Conservation (phyloP, 768 basidiomycete species). For the Lepiota brunneoincarnata region DNA sequence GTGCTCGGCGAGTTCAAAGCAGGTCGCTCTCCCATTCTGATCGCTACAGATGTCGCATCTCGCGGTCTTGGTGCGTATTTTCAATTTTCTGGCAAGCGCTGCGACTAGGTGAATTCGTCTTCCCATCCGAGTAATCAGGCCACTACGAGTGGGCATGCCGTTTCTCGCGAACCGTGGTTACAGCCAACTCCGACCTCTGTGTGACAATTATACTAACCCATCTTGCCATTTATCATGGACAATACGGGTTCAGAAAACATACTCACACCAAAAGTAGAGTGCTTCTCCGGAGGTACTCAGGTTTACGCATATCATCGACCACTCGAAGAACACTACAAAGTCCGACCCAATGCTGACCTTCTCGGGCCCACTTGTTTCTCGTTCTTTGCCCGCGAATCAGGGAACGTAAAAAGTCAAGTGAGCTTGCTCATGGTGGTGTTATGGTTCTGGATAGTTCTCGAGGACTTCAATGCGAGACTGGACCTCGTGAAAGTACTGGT, state of each 20-base stretch:
- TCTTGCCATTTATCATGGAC: conserved; percentile 1
- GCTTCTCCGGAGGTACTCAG: conserved; percentile 1
- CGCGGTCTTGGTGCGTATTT: conserved; percentile 97
- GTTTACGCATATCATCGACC: conserved; percentile 1
- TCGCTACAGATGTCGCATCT: conserved; percentile 98
- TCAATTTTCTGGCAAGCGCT: conserved; percentile 43
- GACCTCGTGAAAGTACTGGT: conserved; percentile 8
- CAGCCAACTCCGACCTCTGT: conserved; percentile 8
- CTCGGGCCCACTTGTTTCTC: conserved; percentile 7
- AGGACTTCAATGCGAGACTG: conserved; percentile 8
- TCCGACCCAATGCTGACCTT: conserved; percentile 6
- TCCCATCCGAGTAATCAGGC: conserved; percentile 17
- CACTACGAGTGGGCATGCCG: conserved; percentile 11
- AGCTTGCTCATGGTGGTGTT: conserved; percentile 6
- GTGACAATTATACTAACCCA: conserved; percentile 4
- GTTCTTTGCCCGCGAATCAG: conserved; percentile 10
- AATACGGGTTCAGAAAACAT: background rate
- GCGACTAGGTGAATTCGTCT: conserved; percentile 24
- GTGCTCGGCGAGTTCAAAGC: conserved; percentile 98
- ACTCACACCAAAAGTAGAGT: conserved; percentile 5
- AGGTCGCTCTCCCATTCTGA: conserved; percentile 94
- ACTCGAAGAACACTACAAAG: conserved; percentile 6
- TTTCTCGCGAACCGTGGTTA: conserved; percentile 9
- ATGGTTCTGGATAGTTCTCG: conserved; percentile 5
- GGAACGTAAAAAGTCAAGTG: conserved; percentile 10